phyloP scores from a whole-genome alignment of 768 basidiomycete species.

The Kondoa subrosea region DNA sequence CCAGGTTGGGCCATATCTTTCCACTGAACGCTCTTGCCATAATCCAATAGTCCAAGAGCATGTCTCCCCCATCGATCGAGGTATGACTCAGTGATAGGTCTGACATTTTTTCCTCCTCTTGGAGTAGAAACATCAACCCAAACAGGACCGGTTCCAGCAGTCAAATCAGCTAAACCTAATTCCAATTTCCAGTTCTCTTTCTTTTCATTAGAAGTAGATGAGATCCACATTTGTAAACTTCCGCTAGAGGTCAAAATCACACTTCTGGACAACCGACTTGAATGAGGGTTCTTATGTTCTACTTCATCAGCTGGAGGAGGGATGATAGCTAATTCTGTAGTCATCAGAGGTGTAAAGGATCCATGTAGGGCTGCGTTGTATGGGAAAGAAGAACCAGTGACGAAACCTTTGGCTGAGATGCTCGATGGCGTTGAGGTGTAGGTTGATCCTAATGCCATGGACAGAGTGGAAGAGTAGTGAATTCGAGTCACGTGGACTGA shows the following conservation, averaged over 20 bases:
- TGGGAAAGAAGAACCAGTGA: slow-evolving; percentile 13
- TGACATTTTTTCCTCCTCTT: neutral
- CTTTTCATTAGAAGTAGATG: slow-evolving; percentile 3
- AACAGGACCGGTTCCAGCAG: neutral
- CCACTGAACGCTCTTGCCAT: neutral
- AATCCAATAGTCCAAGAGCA: too few relatives aligned
- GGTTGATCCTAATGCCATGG: neutral
- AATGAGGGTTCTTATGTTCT: slow-evolving; percentile 10
- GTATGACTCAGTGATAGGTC: neutral
- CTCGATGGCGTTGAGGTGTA: neutral
- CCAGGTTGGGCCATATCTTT: neutral
- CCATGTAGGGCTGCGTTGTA: neutral
- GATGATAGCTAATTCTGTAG: slow-evolving; percentile 7
- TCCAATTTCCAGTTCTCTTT: slow-evolving; percentile 9
- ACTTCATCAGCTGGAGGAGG: slow-evolving; percentile 12
- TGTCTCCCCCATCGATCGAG: neutral
- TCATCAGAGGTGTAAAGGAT: slow-evolving; percentile 7
- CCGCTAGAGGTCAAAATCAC: slow-evolving; percentile 9
- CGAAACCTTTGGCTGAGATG: neutral
- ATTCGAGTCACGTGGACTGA: slow-evolving; percentile 12
- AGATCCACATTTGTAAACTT: slow-evolving; percentile 15
- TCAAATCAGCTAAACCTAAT: slow-evolving; percentile 15
- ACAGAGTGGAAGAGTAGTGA: slow-evolving; percentile 8
- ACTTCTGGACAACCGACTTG: slow-evolving; percentile 5
- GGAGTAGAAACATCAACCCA: neutral